These are phyloP conservation scores for Manihot esculenta DNA, from an alignment of 441 rosid genomes.

Conservation along the genomic window DNA sequence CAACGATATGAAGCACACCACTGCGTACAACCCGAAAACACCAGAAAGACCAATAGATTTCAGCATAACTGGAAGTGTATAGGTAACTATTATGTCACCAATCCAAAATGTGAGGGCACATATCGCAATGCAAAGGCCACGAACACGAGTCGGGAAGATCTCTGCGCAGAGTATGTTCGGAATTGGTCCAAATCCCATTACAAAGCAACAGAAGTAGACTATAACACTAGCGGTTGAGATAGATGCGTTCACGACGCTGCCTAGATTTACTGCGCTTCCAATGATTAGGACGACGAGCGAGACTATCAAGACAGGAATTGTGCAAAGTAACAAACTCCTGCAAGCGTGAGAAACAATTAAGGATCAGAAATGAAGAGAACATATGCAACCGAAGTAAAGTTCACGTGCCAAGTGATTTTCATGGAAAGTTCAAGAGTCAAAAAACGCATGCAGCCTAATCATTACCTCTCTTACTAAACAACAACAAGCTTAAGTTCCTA, in stretches of 20 bases:
- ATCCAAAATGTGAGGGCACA: constrained; percentile 87
- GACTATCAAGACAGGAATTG: constrained; percentile 66
- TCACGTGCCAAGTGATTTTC: too few species aligned
- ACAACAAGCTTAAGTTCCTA: too few species aligned
- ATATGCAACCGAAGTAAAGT: not conserved
- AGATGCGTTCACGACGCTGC: constrained; percentile 55
- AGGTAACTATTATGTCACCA: constrained; percentile 74
- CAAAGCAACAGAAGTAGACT: constrained; percentile 84
- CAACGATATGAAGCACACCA: constrained; percentile 62
- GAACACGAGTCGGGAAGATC: constrained; percentile 89
- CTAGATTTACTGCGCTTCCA: constrained; percentile 50
- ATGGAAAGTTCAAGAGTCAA: too few species aligned
- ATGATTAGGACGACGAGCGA: constrained; percentile 60
- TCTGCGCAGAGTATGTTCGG: constrained; percentile 91
- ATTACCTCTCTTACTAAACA: too few species aligned
- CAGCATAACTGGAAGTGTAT: constrained; percentile 69
- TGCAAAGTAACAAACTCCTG: constrained; percentile 77
- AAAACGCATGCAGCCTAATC: too few species aligned
- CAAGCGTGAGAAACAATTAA: constrained; percentile 17
- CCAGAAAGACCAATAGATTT: constrained; percentile 76
- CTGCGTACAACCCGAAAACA: constrained; percentile 69
- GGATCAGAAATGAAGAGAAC: not conserved
- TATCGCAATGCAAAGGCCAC: constrained; percentile 84
- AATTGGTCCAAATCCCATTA: constrained; percentile 92
- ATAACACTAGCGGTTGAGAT: constrained; percentile 74